Evolutionary conservation across 768 basidiomycete genomes (phyloP), one percentile per base, ranked within the genome.

Genomic region (Mycena galericulata): DNA sequence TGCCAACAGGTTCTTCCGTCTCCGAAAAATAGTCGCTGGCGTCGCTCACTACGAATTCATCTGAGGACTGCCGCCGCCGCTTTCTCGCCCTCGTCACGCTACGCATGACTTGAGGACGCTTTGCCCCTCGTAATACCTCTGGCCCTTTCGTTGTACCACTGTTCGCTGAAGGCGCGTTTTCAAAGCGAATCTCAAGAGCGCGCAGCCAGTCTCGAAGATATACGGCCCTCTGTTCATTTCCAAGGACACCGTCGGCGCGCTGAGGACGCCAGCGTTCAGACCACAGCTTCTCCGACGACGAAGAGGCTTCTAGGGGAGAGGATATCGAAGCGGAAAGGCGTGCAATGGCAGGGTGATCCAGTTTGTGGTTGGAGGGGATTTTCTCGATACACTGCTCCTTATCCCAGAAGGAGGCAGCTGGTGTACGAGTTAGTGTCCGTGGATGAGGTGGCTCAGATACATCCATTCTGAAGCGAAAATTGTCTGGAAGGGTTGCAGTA

Each of bases 131-230:
- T 17, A 49, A 65, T 22, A 68, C 59, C 26, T 75, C 69, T 46
- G 58, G 73, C 24, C 68, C 70, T 71, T 77, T 51, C 26, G 20
- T 65, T 61, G 63, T 63, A 79, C 79, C 41, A 65, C 76, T 59
- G 76, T 78, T 47, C 55, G 41, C 20, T 71, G 68, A 57, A 38
- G 56, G 32, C 34, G 43, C 70, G n/a, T 68, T 69, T 47, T 82
- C 79, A 22, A 86, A 77, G n/a, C 87, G 86, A 26, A 95, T 73
- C 68, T 88, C 87, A 15, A 94, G 85, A n/a, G 92, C 89, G 27
- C 79, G 78, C 53, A 97, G 83, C 95, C 95, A 97, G 56, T 92
- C 88, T 41, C 92, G 87, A 61, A 97, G 82, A 77, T 91, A 93
- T 29, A 83, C 72, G 1, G 95, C 91, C 54, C 88, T 87, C 11